Percentiles rank a stretch among this genome's conserved stretches.
phyloP scores from a whole-genome alignment of 2,329 filamentous ascomycete genomes.

The Stachybotrys chlorohalonatus region DNA sequence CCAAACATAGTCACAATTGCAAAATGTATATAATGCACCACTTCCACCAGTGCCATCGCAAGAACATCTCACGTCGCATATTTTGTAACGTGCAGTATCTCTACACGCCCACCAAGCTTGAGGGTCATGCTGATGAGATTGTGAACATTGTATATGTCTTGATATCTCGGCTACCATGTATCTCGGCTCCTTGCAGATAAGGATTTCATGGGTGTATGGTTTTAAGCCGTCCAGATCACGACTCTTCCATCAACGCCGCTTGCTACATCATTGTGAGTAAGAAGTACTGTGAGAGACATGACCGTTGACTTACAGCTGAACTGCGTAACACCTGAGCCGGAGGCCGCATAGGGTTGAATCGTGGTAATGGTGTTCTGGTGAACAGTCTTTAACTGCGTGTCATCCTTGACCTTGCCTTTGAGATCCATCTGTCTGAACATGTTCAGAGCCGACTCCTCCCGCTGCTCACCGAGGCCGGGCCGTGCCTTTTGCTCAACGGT shows the following conservation, averaged over 20 bases:
- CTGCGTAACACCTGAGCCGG: slow-evolving; percentile 57
- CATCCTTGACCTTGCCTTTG: slow-evolving; percentile 84
- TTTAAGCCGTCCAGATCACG: slow-evolving; percentile 65
- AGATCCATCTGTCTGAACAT: slow-evolving; percentile 99
- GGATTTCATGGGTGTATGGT: not conserved
- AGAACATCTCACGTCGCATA: no score
- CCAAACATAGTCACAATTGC: no score
- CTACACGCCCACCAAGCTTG: no score
- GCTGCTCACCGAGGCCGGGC: slow-evolving; percentile 49
- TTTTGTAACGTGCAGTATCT: no score
- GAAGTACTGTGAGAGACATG: not conserved
- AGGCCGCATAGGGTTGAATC: slow-evolving; percentile 64
- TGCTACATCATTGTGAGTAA: slow-evolving; percentile 33
- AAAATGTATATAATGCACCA: no score
- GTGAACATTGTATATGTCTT: not conserved
- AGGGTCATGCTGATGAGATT: not conserved
- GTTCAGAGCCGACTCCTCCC: slow-evolving; percentile 89
- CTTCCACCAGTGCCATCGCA: no score
- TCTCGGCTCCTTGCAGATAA: not conserved
- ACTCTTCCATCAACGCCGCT: slow-evolving; percentile 77
- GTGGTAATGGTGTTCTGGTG: slow-evolving; percentile 96
- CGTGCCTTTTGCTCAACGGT: slow-evolving; percentile 66
- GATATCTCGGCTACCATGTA: not conserved
- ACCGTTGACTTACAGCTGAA: slow-evolving; percentile 68
- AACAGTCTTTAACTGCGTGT: slow-evolving; percentile 88